Conservation (phyloP, 2,329 filamentous ascomycete species). For the Penicillium thymicola region DNA sequence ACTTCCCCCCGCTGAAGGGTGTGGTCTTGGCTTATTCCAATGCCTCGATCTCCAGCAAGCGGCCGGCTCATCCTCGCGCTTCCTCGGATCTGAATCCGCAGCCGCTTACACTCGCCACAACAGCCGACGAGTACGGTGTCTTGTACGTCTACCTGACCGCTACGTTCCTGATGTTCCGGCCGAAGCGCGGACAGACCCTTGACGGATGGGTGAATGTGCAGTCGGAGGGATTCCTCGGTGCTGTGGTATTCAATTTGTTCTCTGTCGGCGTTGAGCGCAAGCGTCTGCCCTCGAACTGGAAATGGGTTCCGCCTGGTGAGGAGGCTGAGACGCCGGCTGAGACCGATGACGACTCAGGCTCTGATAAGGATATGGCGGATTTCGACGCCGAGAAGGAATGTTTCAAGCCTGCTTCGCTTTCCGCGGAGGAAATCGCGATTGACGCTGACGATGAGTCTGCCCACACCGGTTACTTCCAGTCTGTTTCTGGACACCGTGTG, state of each 20-base stretch:
- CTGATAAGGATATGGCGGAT: slow-evolving; percentile 11
- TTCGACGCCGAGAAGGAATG: slow-evolving; percentile 41
- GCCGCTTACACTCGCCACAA: slow-evolving; percentile 41
- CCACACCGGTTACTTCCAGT: slow-evolving; percentile 68
- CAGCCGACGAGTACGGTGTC: slow-evolving; percentile 76
- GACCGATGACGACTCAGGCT: slow-evolving; percentile 29
- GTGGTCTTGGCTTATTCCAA: slow-evolving; percentile 55
- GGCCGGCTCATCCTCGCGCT: slow-evolving; percentile 35
- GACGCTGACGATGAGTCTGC: slow-evolving; percentile 48
- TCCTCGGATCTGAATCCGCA: slow-evolving; percentile 32
- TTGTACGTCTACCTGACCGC: slow-evolving; percentile 85
- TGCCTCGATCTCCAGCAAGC: slow-evolving; percentile 40
- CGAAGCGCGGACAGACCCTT: slow-evolving; percentile 67
- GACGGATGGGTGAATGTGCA: slow-evolving; percentile 82
- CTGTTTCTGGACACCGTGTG: slow-evolving; percentile 66
- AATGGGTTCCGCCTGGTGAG: slow-evolving; percentile 65
- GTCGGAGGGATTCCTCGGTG: slow-evolving; percentile 81
- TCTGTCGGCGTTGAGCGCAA: slow-evolving; percentile 80
- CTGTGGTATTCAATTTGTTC: slow-evolving; percentile 88
- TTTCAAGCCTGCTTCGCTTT: slow-evolving; percentile 38
- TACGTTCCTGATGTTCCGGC: slow-evolving; percentile 79
- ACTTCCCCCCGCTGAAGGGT: slow-evolving; percentile 58
- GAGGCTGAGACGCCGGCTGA: slow-evolving; percentile 22
- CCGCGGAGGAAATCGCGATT: slow-evolving; percentile 32
- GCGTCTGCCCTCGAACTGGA: slow-evolving; percentile 74